Conservation (phyloP, 257 asterid genomes). For the Lycium ferocissimum region DNA sequence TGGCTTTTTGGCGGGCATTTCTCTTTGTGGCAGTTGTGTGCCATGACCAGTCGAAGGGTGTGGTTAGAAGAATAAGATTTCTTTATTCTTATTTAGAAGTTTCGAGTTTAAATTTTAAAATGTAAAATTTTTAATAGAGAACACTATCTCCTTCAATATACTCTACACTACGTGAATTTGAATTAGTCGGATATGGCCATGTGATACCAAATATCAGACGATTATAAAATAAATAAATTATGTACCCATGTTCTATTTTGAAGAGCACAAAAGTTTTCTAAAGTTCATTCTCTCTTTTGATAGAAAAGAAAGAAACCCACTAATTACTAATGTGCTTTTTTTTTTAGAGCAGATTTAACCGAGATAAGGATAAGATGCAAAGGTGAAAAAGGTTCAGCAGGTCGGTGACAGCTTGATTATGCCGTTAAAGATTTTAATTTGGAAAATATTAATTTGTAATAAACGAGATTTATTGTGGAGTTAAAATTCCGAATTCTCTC, state of each 20-base stretch:
- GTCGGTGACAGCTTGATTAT: background rate
- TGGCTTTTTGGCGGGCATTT: background rate
- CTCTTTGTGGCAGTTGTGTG: background rate
- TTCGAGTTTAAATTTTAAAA: too few species aligned
- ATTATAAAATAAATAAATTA: too few species aligned
- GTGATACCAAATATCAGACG: background rate
- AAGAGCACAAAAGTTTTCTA: background rate
- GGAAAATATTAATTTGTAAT: background rate
- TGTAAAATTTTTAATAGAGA: too few species aligned
- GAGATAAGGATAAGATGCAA: conserved; percentile 2
- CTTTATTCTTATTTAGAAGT: too few species aligned
- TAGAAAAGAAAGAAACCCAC: conserved; percentile 19
- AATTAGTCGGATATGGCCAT: too few species aligned
- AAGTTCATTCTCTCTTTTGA: background rate
- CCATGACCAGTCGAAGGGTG: background rate
- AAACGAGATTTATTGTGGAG: background rate
- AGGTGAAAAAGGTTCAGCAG: background rate
- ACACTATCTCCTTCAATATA: too few species aligned
- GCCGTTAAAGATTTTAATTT: background rate
- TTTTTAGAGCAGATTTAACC: background rate
- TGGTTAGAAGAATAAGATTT: too few species aligned
- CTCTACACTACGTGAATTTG: too few species aligned
- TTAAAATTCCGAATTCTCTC: too few species aligned
- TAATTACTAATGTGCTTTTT: background rate
- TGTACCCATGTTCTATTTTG: background rate